Conservation (phyloP, 805 yeast species). For the Brettanomyces custersianus region DNA sequence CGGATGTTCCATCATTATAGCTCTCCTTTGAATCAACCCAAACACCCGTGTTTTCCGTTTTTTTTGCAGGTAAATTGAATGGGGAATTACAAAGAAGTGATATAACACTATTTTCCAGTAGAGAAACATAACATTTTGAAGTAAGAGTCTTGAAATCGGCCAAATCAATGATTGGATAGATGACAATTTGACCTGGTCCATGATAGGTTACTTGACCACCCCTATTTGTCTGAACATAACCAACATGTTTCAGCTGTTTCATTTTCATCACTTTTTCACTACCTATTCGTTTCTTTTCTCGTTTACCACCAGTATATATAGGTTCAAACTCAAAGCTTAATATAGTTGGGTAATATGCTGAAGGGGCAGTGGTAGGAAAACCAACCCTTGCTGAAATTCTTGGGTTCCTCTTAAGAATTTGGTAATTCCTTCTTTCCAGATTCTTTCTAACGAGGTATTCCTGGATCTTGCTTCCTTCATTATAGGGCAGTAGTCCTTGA, state of each 20-base stretch:
- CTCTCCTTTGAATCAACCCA: conserved; percentile 43
- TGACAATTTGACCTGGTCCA: conserved; percentile 90
- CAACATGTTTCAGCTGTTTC: conserved; percentile 32
- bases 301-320: conserved; percentile 86
- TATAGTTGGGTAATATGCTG: conserved; percentile 56
- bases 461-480: conserved; percentile 48
- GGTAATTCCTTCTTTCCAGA: conserved; percentile 39
- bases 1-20: conserved; percentile 14
- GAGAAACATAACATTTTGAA: conserved; percentile 43
- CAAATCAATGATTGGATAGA: conserved; percentile 72
- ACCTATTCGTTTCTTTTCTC: conserved; percentile 51
- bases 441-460: conserved; percentile 46
- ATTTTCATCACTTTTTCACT: conserved; percentile 12
- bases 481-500: conserved; percentile 29
- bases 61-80: conserved; percentile 33
- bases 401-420: conserved; percentile 16
- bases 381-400: conserved; percentile 2
- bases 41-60: conserved; percentile 77
- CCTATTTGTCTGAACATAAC: conserved; percentile 68
- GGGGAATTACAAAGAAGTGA: conserved; percentile 12
- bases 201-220: conserved; percentile 98
- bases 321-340: conserved; percentile 80
- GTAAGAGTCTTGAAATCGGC: conserved; percentile 43
- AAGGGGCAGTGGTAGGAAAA: conserved; percentile 8
- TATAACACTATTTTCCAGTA: conserved; percentile 32